phyloP scores from a whole-genome alignment of 352 stramenopile species.

The Phytophthora europaea region DNA sequence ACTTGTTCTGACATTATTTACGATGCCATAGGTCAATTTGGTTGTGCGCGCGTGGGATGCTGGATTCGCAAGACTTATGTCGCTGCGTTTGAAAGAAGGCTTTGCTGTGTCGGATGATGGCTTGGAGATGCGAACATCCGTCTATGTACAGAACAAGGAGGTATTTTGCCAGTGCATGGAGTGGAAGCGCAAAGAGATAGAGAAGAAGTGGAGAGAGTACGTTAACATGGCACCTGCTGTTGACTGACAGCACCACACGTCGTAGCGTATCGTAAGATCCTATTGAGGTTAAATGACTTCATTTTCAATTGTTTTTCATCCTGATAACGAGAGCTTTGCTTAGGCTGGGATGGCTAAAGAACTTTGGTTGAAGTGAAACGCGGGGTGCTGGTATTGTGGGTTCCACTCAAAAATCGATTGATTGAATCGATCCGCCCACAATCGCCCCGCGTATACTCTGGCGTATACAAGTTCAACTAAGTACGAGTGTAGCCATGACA shows the following conservation, averaged over 20 bases:
- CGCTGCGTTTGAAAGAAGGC: slow-evolving; percentile 19
- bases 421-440: too few relatives aligned
- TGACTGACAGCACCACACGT: slow-evolving; percentile 14
- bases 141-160: slow-evolving; percentile 28
- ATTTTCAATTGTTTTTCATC: too few relatives aligned
- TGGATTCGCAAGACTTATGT: slow-evolving; percentile 16
- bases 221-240: slow-evolving; percentile 18
- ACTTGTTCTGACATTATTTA: slow-evolving; percentile 22
- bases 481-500: too few relatives aligned
- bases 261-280: too few relatives aligned
- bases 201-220: slow-evolving; percentile 17
- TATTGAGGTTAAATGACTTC: too few relatives aligned
- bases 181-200: slow-evolving; percentile 23
- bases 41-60: slow-evolving; percentile 8
- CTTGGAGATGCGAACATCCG: slow-evolving; percentile 26
- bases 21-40: slow-evolving; percentile 17
- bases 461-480: too few relatives aligned
- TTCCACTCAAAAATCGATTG: too few relatives aligned
- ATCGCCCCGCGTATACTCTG: too few relatives aligned
- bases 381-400: too few relatives aligned
- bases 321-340: too few relatives aligned
- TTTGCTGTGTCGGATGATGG: slow-evolving; percentile 22
- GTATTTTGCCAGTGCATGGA: slow-evolving; percentile 31
- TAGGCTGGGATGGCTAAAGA: too few relatives aligned
- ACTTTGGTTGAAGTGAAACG: too few relatives aligned